These are phyloP conservation scores for Iris pallida DNA, from an alignment of 116 monocot genomes.

Conservation along the genomic window DNA sequence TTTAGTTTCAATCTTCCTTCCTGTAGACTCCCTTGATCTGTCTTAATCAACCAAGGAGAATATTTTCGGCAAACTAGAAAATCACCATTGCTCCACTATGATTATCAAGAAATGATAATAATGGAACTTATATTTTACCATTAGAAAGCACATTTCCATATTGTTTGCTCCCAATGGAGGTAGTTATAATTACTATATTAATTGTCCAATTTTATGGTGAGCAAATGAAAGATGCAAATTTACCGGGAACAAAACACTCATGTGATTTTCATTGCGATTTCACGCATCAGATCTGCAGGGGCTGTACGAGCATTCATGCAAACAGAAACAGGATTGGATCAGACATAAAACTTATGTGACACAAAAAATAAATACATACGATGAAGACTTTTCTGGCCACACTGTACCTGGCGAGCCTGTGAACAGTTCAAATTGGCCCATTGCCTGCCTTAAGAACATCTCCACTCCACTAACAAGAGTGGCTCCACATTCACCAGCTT, in stretches of 20 bases:
- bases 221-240: no score
- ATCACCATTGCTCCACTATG: no score
- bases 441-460: slow-evolving; percentile 92
- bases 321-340: neutral
- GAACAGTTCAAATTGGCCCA: slow-evolving; percentile 82
- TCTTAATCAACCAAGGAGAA: no score
- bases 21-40: no score
- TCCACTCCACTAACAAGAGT: slow-evolving; percentile 68
- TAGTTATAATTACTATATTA: no score
- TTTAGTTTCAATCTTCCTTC: no score
- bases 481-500: slow-evolving; percentile 69
- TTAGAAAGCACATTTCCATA: no score
- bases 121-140: no score
- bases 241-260: neutral
- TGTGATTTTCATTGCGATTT: neutral
- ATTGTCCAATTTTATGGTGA: no score
- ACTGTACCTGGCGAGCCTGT: slow-evolving; percentile 63
- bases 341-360: neutral
- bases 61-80: no score
- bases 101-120: no score
- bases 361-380: neutral
- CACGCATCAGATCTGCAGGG: neutral
- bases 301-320: neutral
- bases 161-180: no score
- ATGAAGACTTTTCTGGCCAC: neutral